Evolutionary conservation across 202 grass and related monocot species (phyloP).

Genomic region (Zizania palustris): DNA sequence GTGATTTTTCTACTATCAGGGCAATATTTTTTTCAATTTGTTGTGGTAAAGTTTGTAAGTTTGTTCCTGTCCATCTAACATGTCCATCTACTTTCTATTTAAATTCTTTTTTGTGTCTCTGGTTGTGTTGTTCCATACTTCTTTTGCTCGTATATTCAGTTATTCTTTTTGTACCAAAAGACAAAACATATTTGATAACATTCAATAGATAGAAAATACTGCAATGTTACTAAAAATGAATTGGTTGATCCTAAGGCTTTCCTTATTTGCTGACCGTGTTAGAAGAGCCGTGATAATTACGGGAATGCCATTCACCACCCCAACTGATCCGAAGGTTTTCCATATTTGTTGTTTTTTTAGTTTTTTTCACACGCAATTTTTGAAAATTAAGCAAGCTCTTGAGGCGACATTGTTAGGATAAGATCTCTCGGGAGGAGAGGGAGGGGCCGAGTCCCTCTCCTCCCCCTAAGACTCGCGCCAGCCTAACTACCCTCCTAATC

Average conservation of each 20-base stretch:
- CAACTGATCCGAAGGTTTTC: slow-evolving; percentile 85
- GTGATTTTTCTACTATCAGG: no score
- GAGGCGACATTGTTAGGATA: no score
- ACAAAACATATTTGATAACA: slow-evolving; percentile 11
- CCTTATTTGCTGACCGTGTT: slow-evolving; percentile 78
- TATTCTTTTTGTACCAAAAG: slow-evolving; percentile 19
- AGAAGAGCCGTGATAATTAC: slow-evolving; percentile 93
- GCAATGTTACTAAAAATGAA: slow-evolving; percentile 6
- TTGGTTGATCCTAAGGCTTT: slow-evolving; percentile 16
- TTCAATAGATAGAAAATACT: background rate
- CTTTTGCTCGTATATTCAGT: slow-evolving; percentile 25
- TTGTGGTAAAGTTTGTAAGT: no score
- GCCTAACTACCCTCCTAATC: no score
- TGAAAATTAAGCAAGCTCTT: no score
- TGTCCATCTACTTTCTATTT: slow-evolving; percentile 34
- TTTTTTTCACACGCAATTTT: no score
- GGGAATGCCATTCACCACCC: slow-evolving; percentile 88
- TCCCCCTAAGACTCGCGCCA: no score
- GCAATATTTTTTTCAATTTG: no score
- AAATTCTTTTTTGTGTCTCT: slow-evolving; percentile 16
- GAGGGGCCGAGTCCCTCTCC: no score
- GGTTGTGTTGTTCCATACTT: slow-evolving; percentile 26
- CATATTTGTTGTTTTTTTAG: slow-evolving; percentile 21
- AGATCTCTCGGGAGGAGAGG: no score
- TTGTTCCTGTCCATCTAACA: slow-evolving; percentile 48